These are phyloP conservation scores for Leishmania lainsoni DNA, from an alignment of 208 protist species.

Conservation along the genomic window DNA sequence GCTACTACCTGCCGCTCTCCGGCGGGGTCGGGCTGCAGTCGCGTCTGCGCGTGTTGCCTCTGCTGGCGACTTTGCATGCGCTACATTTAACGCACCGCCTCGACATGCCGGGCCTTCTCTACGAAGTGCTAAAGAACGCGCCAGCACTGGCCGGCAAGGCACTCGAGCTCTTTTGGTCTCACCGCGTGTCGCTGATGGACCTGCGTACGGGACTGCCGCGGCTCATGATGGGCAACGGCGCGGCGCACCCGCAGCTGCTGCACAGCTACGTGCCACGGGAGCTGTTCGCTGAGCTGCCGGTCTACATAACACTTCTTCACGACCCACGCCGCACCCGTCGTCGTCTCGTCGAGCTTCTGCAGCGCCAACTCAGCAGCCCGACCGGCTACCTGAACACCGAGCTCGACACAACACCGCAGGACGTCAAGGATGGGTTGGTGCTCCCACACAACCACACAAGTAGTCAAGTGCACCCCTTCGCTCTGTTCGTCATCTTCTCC, in stretches of 20 bases:
- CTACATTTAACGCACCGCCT: constrained; percentile 64
- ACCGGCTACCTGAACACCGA: constrained; percentile 72
- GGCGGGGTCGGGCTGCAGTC: constrained; percentile 73
- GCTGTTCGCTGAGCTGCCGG: constrained; percentile 78
- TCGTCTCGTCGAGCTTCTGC: constrained; percentile 82
- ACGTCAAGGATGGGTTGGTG: constrained; percentile 69
- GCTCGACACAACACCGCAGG: constrained; percentile 66
- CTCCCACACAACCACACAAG: constrained; percentile 70
- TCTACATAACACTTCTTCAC: constrained; percentile 64
- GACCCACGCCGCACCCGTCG: constrained; percentile 61
- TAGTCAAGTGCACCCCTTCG: constrained; percentile 83
- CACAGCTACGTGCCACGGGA: constrained; percentile 66
- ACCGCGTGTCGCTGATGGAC: constrained; percentile 54
- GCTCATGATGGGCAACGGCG: constrained; percentile 52
- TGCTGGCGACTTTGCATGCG: constrained; percentile 70
- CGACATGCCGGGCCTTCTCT: constrained; percentile 78
- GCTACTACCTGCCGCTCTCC: constrained; percentile 70
- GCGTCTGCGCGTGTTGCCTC: constrained; percentile 78
- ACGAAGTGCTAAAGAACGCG: constrained; percentile 81
- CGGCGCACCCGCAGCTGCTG: constrained; percentile 40
- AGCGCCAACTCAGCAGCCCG: constrained; percentile 80
- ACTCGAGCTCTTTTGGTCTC: constrained; percentile 69
- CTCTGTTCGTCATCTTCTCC: constrained; percentile 79
- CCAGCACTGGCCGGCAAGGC: constrained; percentile 73
- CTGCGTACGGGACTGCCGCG: constrained; percentile 45